Base-by-base conservation (phyloP, 73 alveolate genomes). In the Paramecium biaurelia region DNA sequence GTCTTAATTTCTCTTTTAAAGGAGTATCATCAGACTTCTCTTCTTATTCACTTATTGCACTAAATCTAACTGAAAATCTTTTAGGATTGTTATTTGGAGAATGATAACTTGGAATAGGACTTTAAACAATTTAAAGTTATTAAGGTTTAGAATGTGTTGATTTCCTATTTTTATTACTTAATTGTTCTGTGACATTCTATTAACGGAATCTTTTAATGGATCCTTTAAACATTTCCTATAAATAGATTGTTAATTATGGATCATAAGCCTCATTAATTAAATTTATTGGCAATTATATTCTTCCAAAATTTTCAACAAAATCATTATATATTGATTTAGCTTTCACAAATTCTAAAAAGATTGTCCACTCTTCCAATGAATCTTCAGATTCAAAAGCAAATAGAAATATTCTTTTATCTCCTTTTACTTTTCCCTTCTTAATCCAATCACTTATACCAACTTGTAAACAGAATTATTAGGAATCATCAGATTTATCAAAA, bases 361-460 rank as follows among this genome's bases (percentile, higher is more conserved):
- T 89, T 32, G 70, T 42, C 94, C 94, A 89, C 76, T 89, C 94
- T 70, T 89, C 94, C 15, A 70, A 72, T 11, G 70, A n/a, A 32
- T 89, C 94, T 28, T 89, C 76, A 38, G 85, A 43, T 5, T 43
- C 42, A 42, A 63, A 42, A 10, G 94, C 72, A 82, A 89, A 89
- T 4, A 24, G 63, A 26, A 89, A 89, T 10, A 24, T 53, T 72
- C 94, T 70, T n/a, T 67, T 89, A 8, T 57, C 23, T 14, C 59
- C 58, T 21, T 82, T 43, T 89, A 70, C 41, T 21, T 70, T 89
- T 7, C 49, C 87, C 53, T 89, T 89, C 82, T 70, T 89, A 8
- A 70, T 28, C 89, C 92, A 89, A 70, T 34, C 32, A 70, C 85
- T 42, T 5, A 82, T 85, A 21, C 43, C 57, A 23, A 89, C 74